Evolutionary conservation across 75 land plant genomes (phyloP), one percentile per base, ranked within the genome.

Genomic region (Selaginella moellendorffii): DNA sequence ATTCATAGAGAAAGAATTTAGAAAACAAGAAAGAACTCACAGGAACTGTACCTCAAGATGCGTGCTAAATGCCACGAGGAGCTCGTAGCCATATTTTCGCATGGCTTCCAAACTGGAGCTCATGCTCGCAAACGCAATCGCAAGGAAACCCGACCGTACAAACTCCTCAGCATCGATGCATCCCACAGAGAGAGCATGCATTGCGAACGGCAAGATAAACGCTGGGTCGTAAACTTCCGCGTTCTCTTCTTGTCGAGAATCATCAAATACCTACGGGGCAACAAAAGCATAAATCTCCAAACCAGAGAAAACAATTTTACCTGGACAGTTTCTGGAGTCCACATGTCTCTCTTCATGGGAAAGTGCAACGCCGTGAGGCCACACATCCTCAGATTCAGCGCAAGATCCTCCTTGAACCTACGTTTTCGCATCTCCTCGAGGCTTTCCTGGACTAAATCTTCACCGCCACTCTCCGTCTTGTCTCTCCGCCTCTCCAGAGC

Each of bases 81-180:
- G 66, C 54, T 83, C 83, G 73, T 88, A 88, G 2, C 82, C 90
- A 69, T 88, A 75, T 64, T 81, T 85, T 19, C 98, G 78, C 61
- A 82, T 72, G 36, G 61, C 73, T 52, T 74, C 83, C 66, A 79
- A 77, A 9, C 78, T 53, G 30, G 96, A 88, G 54, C 97, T 79
- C 30, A 88, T 63, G 68, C 96, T 89, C 26, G 69, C 70, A 62
- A 93, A 76, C 31, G 87, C 80, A 53, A 88, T 52, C 25, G 96
- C 96, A 76, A 93, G 96, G 52, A 93, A 62, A 29, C 98, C 98
- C 26, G 81, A 64, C 65, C 77, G 62, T 54, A 78, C 78, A 83
- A 93, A 93, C 51, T 88, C 98, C 42, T 81, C 61, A 12, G 90
- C 69, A 26, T 83, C 82, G 30, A 93, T 69, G 71, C 76, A 88